These are phyloP conservation scores for Wickerhamiella brachini DNA, from an alignment of 805 yeast genomes.

Conservation along the genomic window DNA sequence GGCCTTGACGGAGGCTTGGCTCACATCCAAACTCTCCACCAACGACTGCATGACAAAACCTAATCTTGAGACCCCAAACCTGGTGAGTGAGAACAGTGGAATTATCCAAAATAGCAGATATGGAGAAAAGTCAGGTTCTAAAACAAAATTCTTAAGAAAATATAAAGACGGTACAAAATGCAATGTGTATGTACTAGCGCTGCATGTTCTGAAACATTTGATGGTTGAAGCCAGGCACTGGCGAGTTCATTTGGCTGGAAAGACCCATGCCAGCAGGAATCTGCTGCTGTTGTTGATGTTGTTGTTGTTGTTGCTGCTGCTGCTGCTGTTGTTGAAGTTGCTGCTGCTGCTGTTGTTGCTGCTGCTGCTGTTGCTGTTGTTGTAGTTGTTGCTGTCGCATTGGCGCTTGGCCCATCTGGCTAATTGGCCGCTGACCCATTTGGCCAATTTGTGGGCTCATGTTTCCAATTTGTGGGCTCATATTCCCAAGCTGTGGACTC, in stretches of 20 bases:
- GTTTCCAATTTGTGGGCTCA: neutral
- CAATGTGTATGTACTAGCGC: too few species aligned
- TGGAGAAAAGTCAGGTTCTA: too few species aligned
- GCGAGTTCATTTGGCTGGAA: neutral
- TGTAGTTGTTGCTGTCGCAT: constrained; percentile 14
- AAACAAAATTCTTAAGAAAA: too few species aligned
- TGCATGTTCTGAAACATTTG: neutral
- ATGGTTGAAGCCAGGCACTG: neutral
- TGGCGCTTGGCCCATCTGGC: neutral
- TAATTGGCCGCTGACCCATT: neutral
- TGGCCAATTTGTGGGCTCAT: constrained; percentile 2
- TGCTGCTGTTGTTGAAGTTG: constrained; percentile 5
- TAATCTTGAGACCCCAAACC: too few species aligned
- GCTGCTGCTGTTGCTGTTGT: constrained; percentile 21
- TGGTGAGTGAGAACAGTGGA: too few species aligned
- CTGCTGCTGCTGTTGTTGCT: constrained; percentile 8
- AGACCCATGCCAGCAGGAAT: neutral
- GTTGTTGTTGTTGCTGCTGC: constrained; percentile 20
- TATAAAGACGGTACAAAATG: too few species aligned
- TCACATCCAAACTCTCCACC: neutral
- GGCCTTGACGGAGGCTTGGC: neutral
- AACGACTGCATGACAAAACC: neutral
- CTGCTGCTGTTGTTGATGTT: constrained; percentile 11
- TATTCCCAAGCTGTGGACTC: neutral
- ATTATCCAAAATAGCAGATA: too few species aligned